Base-by-base conservation (phyloP, 805 yeast genomes). In the Millerozyma acaciae region DNA sequence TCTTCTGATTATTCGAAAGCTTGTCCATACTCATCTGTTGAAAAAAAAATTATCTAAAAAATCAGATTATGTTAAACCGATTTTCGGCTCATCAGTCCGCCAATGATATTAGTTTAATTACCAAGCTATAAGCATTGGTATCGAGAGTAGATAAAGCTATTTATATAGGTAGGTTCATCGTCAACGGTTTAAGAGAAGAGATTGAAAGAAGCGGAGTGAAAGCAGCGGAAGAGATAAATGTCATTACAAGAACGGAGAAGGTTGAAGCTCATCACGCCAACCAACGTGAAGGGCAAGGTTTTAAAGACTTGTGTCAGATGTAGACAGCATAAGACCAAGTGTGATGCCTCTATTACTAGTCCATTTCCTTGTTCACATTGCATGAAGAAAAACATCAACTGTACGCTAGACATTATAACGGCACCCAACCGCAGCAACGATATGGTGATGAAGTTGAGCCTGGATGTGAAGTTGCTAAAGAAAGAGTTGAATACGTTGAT, bases 241-340 rank as follows among this genome's bases (percentile, higher is more conserved):
- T 37, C 47, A n/a, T 21, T 42, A 27, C 46, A 41, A 14, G 36
- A 34, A 27, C 39, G 39, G 31, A 38, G 35, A 26, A 35, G 45
- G 15, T 30, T 43, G 14, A 38, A 33, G 18, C 28, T 47, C 22
- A 40, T 45, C 7, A 39, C 46, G 6, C 38, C 38, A 9, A 22
- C 30, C 6, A 30, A 29, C 13, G 17, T 23, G 5, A 37, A 37
- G 6, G 45, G 42, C 7, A 55, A 53, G 33, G 47, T 53, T 7
- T 39, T 76, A 27, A 77, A 78, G 44, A 73, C 84, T 8, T 80
- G 87, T 49, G 65, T 72, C 4, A 61, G 82, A 20, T 80, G 87
- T 52, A 65, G 86, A 21, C 74, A 73, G 46, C 81, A 78, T 44
- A 80, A 80, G 51, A 78, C 80, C 12, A 76, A 71, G 46, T 80